Conservation (phyloP, 1,139 yeast species). For the Entelexis paramagnoliae region DNA sequence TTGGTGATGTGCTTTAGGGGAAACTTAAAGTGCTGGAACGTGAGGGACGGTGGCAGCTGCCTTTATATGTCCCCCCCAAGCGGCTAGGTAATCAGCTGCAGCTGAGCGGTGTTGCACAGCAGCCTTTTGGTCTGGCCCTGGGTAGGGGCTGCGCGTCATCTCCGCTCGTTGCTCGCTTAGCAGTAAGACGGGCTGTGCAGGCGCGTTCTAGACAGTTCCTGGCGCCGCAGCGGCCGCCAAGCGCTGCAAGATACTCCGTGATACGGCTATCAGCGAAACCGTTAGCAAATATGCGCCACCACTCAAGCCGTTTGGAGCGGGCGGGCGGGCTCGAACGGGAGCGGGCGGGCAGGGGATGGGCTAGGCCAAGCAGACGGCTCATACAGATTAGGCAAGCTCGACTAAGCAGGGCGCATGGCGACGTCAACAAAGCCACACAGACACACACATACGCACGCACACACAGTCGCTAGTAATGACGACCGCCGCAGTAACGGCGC, state of each 20-base stretch:
- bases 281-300: not conserved
- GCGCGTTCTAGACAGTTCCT: conserved; percentile 5
- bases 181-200: not conserved
- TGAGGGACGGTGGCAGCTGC: not conserved
- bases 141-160: conserved; percentile 2
- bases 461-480: too few species aligned
- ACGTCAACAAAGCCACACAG: too few species aligned
- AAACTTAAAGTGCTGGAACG: not conserved
- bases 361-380: too few species aligned
- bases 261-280: not conserved
- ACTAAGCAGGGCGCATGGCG: too few species aligned
- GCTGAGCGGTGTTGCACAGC: not conserved
- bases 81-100: conserved; percentile 1
- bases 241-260: too few species aligned
- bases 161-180: not conserved
- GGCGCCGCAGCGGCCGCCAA: not conserved
- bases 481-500: too few species aligned
- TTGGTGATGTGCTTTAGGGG: not conserved
- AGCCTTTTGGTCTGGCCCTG: conserved; percentile 8
- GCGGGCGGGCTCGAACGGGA: too few species aligned
- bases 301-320: too few species aligned
- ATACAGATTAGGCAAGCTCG: too few species aligned
- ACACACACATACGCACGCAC: too few species aligned
- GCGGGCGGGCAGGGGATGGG: too few species aligned
- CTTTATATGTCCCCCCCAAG: not conserved